Base-by-base conservation (phyloP, 139 green algal genomes). In the Zygnema cylindricum region DNA sequence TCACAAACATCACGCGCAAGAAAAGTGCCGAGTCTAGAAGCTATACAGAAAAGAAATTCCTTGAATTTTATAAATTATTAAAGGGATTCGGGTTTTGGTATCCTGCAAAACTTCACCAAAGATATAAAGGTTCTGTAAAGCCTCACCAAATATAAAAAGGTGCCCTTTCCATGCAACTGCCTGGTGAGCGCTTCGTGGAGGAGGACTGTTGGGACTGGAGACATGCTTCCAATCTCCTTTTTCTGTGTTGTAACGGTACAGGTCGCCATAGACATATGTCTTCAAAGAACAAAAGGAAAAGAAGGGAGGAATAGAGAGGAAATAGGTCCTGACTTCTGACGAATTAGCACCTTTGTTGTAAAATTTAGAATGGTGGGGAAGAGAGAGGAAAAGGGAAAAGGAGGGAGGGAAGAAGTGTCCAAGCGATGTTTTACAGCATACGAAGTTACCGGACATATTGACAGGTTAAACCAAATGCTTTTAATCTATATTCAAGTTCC, bases 131-230 rank as follows among this genome's bases (percentile, higher is more conserved):
- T n/a, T n/a, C n/a, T n/a, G n/a, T n/a, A n/a, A n/a, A n/a, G n/a
- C 40, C 77, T 23, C 42, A 81, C 97, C 97, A 91, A 98, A 99
- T 38, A 99, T 81, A 82, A 97, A 98, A 84, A 99, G 91, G 81
- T 90, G 95, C 32, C 77, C 55, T 88, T 96, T 97, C 82, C 94
- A 89, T 1, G 95, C 86, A 25, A 96, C 94, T 1, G 95, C 95
- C 85, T 98, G 96, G 90, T 99, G 97, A 1, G 94, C 94, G 43
- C 93, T 97, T 42, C 97, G 92, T 0, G 97, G 96, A 0, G 94
- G 89, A 0, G 97, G 97, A 23, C 93, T 92, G 73, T 95, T 95
- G 63, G 96, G 95, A 0, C 84, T 93, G 16, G 84, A 79, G 0
- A 98, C 91, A 1, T 86, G 89, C 22, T 83, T 95, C 86, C 89